Base-by-base conservation (phyloP, 345 rosid genomes). In the Eutrema japonicum region DNA sequence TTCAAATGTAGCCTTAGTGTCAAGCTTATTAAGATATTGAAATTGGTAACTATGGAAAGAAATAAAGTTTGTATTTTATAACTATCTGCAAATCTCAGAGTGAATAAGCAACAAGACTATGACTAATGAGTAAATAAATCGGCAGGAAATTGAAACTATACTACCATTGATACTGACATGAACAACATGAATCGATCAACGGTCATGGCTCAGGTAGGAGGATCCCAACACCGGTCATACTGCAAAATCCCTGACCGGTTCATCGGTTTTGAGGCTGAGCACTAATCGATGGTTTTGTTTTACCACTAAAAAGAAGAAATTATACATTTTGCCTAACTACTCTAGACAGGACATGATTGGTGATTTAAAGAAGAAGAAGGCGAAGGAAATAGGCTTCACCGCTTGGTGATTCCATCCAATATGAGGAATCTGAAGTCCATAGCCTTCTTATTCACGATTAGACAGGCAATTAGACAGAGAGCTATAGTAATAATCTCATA, bases 161-260 rank as follows among this genome's bases (percentile, higher is more conserved):
- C 30, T 12, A 53, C 4, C 47, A 46, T 47, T 3, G 2, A 46
- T 47, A 47, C 16, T 2, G 4, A 32, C 62, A 37, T 52, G 33
- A 58, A 62, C 4, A 7, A 64, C 58, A 59, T 11, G 37, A 48
- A 64, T 4, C 4, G 38, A 50, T 12, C 45, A 18, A n/a, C 0
- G 22, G 45, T 75, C 55, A 75, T 41, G 73, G 68, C 18, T 87
- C 87, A 2, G 89, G 89, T 40, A 85, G 12, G 69, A 81, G 55
- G 40, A 78, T 54, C 13, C 91, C 88, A 14, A 82, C 78, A 43
- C 55, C 33, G n/a, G 63, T 85, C 86, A 37, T 83, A 87, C 26
- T 68, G 79, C 51, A 87, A 83, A 14, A 75, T 38, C 2, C 85
- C 85, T 5, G 90, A 84, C 46, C 7, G 10, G 57, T 58, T 77